phyloP scores from a whole-genome alignment of 768 basidiomycete species.

The Agaricus blazei region DNA sequence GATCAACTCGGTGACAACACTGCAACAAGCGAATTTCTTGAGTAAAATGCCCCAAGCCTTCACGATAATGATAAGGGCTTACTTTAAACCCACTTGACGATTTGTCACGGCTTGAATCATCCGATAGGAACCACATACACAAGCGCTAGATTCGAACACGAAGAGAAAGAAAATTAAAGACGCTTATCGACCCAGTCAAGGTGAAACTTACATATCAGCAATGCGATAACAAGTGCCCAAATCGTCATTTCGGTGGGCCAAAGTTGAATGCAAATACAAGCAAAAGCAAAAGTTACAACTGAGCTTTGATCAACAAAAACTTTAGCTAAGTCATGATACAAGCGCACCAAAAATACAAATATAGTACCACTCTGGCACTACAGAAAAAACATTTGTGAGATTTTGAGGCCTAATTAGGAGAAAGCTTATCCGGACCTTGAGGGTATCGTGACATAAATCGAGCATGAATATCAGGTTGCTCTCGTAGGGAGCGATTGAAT shows the following conservation, averaged over 20 bases:
- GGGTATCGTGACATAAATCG: slow-evolving; percentile 54
- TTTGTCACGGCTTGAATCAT: slow-evolving; percentile 83
- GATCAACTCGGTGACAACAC: slow-evolving; percentile 71
- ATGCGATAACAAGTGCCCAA: slow-evolving; percentile 57
- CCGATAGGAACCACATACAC: slow-evolving; percentile 68
- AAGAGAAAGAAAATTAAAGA: background rate
- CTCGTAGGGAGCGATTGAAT: slow-evolving; percentile 43
- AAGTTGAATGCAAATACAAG: slow-evolving; percentile 52
- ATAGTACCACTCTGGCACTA: slow-evolving; percentile 66
- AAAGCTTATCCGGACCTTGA: slow-evolving; percentile 26
- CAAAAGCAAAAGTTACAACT: slow-evolving; percentile 56
- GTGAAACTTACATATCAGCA: slow-evolving; percentile 33
- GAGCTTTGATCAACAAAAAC: background rate
- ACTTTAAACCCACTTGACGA: slow-evolving; percentile 61
- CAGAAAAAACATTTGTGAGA: slow-evolving; percentile 10
- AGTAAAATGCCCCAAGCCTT: background rate
- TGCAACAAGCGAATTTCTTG: slow-evolving; percentile 14
- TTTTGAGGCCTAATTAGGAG: background rate
- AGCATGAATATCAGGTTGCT: slow-evolving; percentile 57
- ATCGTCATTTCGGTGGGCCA: slow-evolving; percentile 68
- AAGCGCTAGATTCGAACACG: slow-evolving; percentile 23
- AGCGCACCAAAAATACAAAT: slow-evolving; percentile 38
- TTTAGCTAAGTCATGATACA: background rate
- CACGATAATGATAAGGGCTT: slow-evolving; percentile 10
- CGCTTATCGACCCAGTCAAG: slow-evolving; percentile 3